Conservation (phyloP, 1,284 basidiomycete genomes). For the Cutaneotrichosporon cyanovorans region DNA sequence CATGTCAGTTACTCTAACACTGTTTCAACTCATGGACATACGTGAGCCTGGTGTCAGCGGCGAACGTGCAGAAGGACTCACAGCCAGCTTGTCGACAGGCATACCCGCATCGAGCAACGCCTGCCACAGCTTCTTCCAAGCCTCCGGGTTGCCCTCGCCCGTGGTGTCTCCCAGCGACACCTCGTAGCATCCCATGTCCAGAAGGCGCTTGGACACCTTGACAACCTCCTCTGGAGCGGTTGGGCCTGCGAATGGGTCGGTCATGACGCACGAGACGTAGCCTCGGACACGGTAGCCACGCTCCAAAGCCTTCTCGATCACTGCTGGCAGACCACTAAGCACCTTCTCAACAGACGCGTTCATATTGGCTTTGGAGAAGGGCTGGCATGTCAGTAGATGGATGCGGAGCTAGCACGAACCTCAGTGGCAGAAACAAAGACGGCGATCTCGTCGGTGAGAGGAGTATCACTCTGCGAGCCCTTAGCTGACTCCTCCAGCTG, state of each 20-base stretch:
- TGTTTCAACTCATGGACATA: not conserved
- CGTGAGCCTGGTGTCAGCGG: not conserved
- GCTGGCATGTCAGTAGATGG: constrained; percentile 28
- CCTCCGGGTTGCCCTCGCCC: constrained; percentile 70
- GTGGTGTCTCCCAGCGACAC: constrained; percentile 88
- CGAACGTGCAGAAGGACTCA: constrained; percentile 41
- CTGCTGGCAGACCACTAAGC: constrained; percentile 56
- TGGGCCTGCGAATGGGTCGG: constrained; percentile 76
- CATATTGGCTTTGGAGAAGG: constrained; percentile 77
- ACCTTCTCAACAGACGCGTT: constrained; percentile 71
- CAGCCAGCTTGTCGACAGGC: constrained; percentile 59
- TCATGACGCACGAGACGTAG: constrained; percentile 71
- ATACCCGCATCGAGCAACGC: constrained; percentile 54
- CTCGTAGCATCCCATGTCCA: constrained; percentile 91
- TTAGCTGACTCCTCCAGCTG: constrained; percentile 31
- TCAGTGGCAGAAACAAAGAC: constrained; percentile 87
- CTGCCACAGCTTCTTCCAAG: constrained; percentile 61
- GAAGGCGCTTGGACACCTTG: constrained; percentile 61
- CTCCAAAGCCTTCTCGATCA: constrained; percentile 57
- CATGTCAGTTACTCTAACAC: constrained; percentile 4
- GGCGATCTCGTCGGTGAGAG: constrained; percentile 69
- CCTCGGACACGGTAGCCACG: constrained; percentile 70
- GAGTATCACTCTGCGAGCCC: constrained; percentile 9
- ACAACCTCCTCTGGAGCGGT: constrained; percentile 63
- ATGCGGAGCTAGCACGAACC: constrained; percentile 20